Base-by-base conservation (phyloP, 805 yeast genomes). In the Yamadazyma akitaensis region DNA sequence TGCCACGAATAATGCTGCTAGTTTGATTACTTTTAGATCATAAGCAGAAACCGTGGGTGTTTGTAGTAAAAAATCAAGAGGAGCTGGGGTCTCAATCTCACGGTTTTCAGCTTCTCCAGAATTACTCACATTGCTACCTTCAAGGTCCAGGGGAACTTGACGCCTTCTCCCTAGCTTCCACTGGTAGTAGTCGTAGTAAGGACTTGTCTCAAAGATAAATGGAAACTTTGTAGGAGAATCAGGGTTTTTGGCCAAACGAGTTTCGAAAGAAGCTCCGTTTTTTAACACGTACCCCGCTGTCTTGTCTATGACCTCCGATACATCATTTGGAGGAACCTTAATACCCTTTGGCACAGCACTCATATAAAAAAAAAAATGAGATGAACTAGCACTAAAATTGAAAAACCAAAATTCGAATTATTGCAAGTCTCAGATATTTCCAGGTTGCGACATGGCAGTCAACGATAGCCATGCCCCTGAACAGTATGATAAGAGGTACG, bases 1-100 rank as follows among this genome's bases (percentile, higher is more conserved):
- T 0, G 89, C 87, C 1, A 79, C 79, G 55, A 77, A 81, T 44
- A 80, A 72, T 0, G 97, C 97, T 1, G 91, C 80, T 2, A 81
- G 57, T 59, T 87, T 85, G 37, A 92, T 75, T 10, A 85, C 70
- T 24, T 84, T 85, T 24, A 85, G 64, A 60, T 90, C 96, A 26
- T 74, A 67, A 0, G 76, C 59, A 0, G 92, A 79, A 2, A 88
- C 69, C 43, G 62, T 63, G 37, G 67, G 70, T 44, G 60, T 49
- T 40, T 55, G 64, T 35, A 50, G 56, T 41, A 50, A 54, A 66
- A 61, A 63, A 59, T 57, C 46, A 9, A 63, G 56, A 2, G 51
- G 51, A 8, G 32, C 47, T 10, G 69, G 67, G 11, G 40, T 48
- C 11, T 38, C 42, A 3, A 28, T 32, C 35, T 16, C 13, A 68